Percentiles rank a stretch among this genome's conserved stretches.
Evolutionary conservation across 768 basidiomycete genomes (phyloP).

Genomic region (Suillus hirtellus): DNA sequence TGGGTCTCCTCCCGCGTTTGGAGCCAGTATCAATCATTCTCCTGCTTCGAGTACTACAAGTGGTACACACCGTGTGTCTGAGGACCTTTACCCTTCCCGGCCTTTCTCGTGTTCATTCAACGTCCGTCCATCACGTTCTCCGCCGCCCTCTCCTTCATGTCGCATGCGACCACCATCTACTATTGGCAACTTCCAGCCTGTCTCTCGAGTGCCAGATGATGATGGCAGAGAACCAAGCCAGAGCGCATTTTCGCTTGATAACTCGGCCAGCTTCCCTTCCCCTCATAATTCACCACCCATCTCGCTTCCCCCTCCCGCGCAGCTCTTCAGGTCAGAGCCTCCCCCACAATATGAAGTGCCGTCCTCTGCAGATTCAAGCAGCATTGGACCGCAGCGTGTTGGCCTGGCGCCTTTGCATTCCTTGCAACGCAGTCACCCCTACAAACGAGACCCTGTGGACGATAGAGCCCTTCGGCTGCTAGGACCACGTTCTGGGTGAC

Average conservation of each 20-base stretch:
- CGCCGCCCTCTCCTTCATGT: constrained; percentile 16
- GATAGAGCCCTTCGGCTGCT: constrained; percentile 59
- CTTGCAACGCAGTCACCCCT: constrained; percentile 54
- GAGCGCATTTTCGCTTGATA: constrained; percentile 13
- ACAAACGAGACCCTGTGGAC: constrained; percentile 60
- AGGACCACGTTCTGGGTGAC: constrained; percentile 38
- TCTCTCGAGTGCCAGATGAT: constrained; percentile 11
- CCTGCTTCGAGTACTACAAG: constrained; percentile 4
- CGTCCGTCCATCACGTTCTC: constrained; percentile 20
- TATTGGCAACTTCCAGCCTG: constrained; percentile 16
- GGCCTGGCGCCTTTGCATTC: constrained; percentile 60
- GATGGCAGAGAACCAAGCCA: constrained; percentile 7
- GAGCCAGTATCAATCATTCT: constrained; percentile 4
- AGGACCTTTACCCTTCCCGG: constrained; percentile 16
- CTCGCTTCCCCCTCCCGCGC: constrained; percentile 34
- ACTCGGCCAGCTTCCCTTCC: constrained; percentile 11
- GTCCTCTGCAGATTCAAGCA: constrained; percentile 20
- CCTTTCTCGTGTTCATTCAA: constrained; percentile 19
- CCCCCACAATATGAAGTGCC: constrained; percentile 32
- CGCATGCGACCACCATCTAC: constrained; percentile 23
- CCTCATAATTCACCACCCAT: constrained; percentile 22
- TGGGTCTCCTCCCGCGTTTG: constrained; percentile 14
- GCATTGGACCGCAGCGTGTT: constrained; percentile 31
- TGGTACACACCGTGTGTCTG: constrained; percentile 14
- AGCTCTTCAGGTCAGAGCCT: constrained; percentile 29